Base-by-base conservation (phyloP, 139 green algal genomes). In the Chlorella vulgaris region DNA sequence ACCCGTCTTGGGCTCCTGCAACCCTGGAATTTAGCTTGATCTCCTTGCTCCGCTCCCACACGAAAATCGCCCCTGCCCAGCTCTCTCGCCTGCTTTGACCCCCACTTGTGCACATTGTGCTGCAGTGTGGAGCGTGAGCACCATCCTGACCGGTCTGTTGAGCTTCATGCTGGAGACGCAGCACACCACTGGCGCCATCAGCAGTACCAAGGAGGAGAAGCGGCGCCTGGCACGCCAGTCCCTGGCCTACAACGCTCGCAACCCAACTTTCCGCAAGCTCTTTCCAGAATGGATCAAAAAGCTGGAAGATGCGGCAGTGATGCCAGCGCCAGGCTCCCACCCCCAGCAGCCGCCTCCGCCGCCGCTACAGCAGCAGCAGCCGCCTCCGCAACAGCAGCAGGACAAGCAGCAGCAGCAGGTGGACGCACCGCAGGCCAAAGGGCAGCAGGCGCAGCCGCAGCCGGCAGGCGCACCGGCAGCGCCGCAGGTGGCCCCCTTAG, bases 231-330 rank as follows among this genome's bases (percentile, higher is more conserved):
- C 94, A 3, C 21, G 38, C 0, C 69, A 87, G 39, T 93, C 88
- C 1, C 77, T 98, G 35, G 89, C 86, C 7, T 93, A 86, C 84
- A 97, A 97, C 80, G 75, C 83, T 22, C 74, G 76, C 50, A 93
- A 89, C 81, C 69, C 89, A 3, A 89, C 80, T 28, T 97, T 97
- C 87, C 60, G 86, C 13, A 94, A 95, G 85, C 80, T 97, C 22
- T 97, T 97, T 76, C 94, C 94, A 0, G 78, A 93, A 3, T 92
- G 85, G 81, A 69, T 91, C 7, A 83, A 92, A 63, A 68, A 85
- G 82, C 73, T 84, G 47, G 47, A 10, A 58, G 33, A 13, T 7
- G 67, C 38, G 0, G 67, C 38, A 39, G 28, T 62, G 81, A 53
- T 35, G 18, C 65, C 81, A 74, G 74, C 26, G 24, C 26, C 63